phyloP scores from a whole-genome alignment of 2,329 filamentous ascomycete genomes.

The Ophiostoma sp. region DNA sequence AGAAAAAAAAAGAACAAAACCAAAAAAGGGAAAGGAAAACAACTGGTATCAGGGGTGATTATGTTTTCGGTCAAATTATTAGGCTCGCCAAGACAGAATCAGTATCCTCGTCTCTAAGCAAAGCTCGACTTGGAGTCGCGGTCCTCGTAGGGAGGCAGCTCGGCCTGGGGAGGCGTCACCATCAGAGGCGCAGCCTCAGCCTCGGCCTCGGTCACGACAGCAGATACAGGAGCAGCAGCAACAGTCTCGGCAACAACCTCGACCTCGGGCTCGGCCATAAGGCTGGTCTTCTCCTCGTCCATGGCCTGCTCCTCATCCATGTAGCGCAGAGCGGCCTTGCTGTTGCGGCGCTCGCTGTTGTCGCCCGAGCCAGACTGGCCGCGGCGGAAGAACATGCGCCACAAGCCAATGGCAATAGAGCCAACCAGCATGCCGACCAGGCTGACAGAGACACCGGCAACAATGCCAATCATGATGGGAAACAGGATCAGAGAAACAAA shows the following conservation, averaged over 20 bases:
- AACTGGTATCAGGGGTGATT: background rate
- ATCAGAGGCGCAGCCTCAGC: background rate
- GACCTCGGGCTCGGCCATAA: conserved; percentile 38
- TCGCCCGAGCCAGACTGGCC: conserved; percentile 24
- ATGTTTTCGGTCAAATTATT: background rate
- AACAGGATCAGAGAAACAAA: conserved; percentile 60
- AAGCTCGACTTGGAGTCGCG: conserved; percentile 29
- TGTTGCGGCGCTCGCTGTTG: conserved; percentile 33
- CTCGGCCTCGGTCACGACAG: conserved; percentile 30
- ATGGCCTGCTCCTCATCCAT: conserved; percentile 35
- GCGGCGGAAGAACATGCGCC: conserved; percentile 43
- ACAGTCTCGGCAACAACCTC: background rate
- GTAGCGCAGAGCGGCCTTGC: conserved; percentile 28
- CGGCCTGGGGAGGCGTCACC: conserved; percentile 5
- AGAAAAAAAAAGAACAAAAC: background rate
- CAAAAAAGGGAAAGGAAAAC: background rate
- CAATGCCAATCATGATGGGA: conserved; percentile 63
- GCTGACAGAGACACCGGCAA: conserved; percentile 62
- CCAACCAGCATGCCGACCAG: conserved; percentile 63
- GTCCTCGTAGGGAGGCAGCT: conserved; percentile 26
- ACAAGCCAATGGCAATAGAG: conserved; percentile 54
- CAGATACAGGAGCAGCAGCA: background rate
- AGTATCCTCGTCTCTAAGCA: background rate
- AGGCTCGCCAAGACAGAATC: background rate
- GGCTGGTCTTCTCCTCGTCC: conserved; percentile 46